Percentiles rank a stretch among this genome's conserved stretches.
Evolutionary conservation across 2,329 filamentous ascomycete genomes (phyloP).

Genomic region (Epichloe elymi): DNA sequence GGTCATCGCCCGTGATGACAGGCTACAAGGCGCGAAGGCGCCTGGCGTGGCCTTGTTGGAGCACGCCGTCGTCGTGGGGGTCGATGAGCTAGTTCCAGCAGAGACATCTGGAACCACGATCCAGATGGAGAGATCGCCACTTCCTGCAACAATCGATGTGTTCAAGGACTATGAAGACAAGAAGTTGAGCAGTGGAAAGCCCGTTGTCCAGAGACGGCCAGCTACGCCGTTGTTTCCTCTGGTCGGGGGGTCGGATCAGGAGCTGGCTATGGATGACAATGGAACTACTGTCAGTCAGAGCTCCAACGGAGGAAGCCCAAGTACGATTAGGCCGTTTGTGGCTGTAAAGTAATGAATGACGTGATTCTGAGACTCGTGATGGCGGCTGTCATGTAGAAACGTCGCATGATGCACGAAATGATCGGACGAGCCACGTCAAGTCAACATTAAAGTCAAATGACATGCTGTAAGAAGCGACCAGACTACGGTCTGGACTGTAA

Average conservation of each 20-base stretch:
- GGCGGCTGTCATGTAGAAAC: no score
- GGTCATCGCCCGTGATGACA: constrained; percentile 23
- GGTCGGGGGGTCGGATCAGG: neutral
- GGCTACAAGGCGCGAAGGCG: constrained; percentile 18
- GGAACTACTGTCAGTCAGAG: neutral
- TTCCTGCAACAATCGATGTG: neutral
- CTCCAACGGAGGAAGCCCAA: constrained; percentile 6
- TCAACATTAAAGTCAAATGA: no score
- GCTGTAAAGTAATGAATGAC: neutral
- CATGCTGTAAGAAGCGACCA: no score
- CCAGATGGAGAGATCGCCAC: neutral
- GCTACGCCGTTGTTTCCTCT: neutral
- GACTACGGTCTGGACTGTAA: no score
- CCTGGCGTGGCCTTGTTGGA: constrained; percentile 19
- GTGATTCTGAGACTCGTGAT: no score
- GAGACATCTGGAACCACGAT: constrained; percentile 8
- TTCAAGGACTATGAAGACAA: neutral
- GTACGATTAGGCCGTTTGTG: constrained; percentile 8
- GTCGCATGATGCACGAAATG: no score
- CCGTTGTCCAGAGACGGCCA: neutral
- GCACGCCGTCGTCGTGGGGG: constrained; percentile 21
- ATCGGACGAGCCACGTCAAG: no score
- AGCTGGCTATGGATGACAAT: neutral
- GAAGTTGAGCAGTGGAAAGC: neutral
- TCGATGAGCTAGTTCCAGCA: constrained; percentile 8